phyloP scores from a whole-genome alignment of 2,329 filamentous ascomycete genomes.

The Drechslera avenae region DNA sequence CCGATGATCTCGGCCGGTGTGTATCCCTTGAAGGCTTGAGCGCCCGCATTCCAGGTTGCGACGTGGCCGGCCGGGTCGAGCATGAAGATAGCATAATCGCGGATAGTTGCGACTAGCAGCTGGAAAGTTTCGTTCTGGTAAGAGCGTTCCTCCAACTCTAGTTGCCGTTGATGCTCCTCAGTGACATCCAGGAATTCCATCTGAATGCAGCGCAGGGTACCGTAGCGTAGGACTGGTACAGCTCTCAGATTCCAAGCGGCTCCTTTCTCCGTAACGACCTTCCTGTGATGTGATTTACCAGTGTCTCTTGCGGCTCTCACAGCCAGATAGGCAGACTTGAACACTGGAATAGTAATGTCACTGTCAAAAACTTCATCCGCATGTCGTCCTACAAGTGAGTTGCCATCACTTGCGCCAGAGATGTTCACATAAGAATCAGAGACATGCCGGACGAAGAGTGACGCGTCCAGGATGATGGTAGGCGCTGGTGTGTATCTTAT shows the following conservation, averaged over 20 bases:
- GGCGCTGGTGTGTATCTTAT: constrained; percentile 50
- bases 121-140: constrained; percentile 62
- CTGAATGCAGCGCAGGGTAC: constrained; percentile 49
- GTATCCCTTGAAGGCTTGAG: constrained; percentile 63
- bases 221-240: constrained; percentile 52
- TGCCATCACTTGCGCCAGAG: constrained; percentile 38
- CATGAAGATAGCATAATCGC: constrained; percentile 68
- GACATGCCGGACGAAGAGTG: constrained; percentile 60
- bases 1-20: constrained; percentile 61
- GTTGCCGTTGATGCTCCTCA: constrained; percentile 40
- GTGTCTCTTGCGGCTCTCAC: constrained; percentile 48
- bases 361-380: constrained; percentile 49
- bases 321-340: constrained; percentile 45
- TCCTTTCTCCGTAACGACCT: constrained; percentile 33
- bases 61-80: constrained; percentile 62
- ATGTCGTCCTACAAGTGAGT: constrained; percentile 45
- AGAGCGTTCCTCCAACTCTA: constrained; percentile 49
- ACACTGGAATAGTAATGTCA: constrained; percentile 44
- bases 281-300: constrained; percentile 43
- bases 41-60: constrained; percentile 64
- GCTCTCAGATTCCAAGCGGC: constrained; percentile 47
- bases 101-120: constrained; percentile 65
- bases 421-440: constrained; percentile 52
- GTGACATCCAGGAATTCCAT: constrained; percentile 51
- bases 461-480: constrained; percentile 40